Percentiles rank a stretch among this genome's conserved stretches.
phyloP scores from a whole-genome alignment of 306 rosid genomes.

The Prunus persica region DNA sequence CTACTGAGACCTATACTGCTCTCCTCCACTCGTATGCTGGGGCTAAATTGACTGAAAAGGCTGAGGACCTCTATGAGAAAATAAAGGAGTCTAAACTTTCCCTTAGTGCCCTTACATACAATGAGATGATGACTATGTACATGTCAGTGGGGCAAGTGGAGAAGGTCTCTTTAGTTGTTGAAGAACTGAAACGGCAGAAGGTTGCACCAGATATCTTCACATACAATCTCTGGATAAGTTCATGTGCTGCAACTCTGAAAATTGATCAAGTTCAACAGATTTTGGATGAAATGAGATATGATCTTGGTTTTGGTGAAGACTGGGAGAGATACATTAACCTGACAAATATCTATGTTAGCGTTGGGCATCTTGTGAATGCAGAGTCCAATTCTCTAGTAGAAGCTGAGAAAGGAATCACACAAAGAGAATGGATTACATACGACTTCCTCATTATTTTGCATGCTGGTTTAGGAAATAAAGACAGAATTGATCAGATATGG shows the following conservation, averaged over 20 bases:
- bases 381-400: slow-evolving; percentile 56
- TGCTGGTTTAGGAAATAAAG: slow-evolving; percentile 71
- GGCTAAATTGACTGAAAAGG: slow-evolving; percentile 72
- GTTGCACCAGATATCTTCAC: slow-evolving; percentile 79
- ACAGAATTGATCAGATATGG: slow-evolving; percentile 81
- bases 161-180: slow-evolving; percentile 64
- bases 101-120: slow-evolving; percentile 65
- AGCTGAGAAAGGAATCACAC: slow-evolving; percentile 65
- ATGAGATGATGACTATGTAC: slow-evolving; percentile 94
- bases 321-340: slow-evolving; percentile 73
- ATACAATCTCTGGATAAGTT: slow-evolving; percentile 89
- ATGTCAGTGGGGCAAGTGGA: slow-evolving; percentile 83
- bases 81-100: slow-evolving; percentile 53
- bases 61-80: slow-evolving; percentile 67
- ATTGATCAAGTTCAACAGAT: slow-evolving; percentile 57
- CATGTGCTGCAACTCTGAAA: slow-evolving; percentile 68
- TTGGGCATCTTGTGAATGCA: slow-evolving; percentile 49
- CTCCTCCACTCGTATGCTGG: slow-evolving; percentile 87
- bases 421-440: slow-evolving; percentile 84
- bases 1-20: slow-evolving; percentile 74
- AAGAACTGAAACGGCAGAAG: slow-evolving; percentile 59
- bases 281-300: slow-evolving; percentile 64
- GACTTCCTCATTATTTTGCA: slow-evolving; percentile 87
- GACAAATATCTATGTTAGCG: slow-evolving; percentile 48
- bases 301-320: slow-evolving; percentile 49